Base-by-base conservation (phyloP, 2,329 filamentous ascomycete genomes). In the Rosellinia necatrix region DNA sequence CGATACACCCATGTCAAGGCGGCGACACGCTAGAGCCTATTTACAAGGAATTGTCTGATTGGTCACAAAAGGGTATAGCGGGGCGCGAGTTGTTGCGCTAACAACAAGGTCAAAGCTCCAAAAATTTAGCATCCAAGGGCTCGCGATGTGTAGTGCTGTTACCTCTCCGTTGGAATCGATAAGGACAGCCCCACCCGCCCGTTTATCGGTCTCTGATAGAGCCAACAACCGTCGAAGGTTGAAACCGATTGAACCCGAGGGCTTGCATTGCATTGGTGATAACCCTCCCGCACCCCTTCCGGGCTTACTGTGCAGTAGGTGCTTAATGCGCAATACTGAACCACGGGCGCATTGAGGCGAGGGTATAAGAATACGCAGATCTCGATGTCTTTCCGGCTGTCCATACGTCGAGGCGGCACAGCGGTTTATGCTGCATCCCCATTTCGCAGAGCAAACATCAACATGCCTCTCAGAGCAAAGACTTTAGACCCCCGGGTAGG, bases 381-480 rank as follows among this genome's bases (percentile, higher is more conserved):
- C 70, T 77, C 76, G 68, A 86, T 87, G 84, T 84, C 83, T 71
- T 78, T 80, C 72, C 76, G 77, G 72, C 73, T 78, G 56, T 71
- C 86, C 63, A 74, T 76, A 66, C 69, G 74, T 66, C 80, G 83
- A 72, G 82, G 82, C 74, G 79, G 78, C 68, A 72, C 76, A 64
- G 78, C 78, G 67, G 78, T 77, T 63, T 72, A 74, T 66, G 69
- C 75, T 71, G 70, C 73, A 65, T 74, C 70, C 66, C 70, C 73
- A 59, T 72, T 75, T 70, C 76, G 73, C 63, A 71, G 71, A 71
- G 72, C 68, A 61, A 72, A 68, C 63, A 69, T 76, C 70, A 72
- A 73, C 60, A 96, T 96, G 91, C 91, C 91, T 72, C 81, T 96
- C 63, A 86, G 86, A 78, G 89, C 89, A 60, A 93, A 89, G 74